These are phyloP conservation scores for Gentiana dahurica DNA, from an alignment of 257 asterid species.

Conservation along the genomic window DNA sequence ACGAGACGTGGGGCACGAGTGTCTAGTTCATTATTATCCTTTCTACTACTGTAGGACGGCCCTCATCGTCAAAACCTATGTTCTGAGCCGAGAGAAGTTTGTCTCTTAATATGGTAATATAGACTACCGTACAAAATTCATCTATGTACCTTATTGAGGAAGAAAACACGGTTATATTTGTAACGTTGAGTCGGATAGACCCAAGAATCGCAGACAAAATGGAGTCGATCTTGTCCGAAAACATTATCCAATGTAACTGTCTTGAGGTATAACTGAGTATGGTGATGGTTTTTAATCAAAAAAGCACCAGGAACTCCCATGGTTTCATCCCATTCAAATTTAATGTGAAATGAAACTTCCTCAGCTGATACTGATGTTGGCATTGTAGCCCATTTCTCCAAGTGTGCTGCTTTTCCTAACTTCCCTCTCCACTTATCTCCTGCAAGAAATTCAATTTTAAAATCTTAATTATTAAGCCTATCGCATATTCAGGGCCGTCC, in stretches of 20 bases:
- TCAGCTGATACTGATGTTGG: conserved; percentile 47
- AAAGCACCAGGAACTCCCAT: conserved; percentile 73
- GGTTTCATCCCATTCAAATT: conserved; percentile 63
- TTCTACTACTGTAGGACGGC: no score
- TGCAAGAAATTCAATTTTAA: conserved; percentile 5
- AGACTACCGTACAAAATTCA: no score
- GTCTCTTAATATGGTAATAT: no score
- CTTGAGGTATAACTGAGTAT: conserved; percentile 60
- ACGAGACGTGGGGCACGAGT: conserved; percentile 2
- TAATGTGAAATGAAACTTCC: conserved; percentile 30
- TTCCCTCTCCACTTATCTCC: conserved; percentile 47
- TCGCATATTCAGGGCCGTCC: no score
- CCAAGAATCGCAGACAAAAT: conserved; percentile 81
- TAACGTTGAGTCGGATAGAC: conserved; percentile 66
- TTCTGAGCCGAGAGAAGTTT: no score
- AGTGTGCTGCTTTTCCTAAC: conserved; percentile 48
- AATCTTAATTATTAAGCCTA: no score
- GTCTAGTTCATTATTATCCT: background rate
- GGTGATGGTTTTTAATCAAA: conserved; percentile 55
- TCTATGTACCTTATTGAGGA: conserved; percentile 52
- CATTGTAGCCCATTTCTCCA: conserved; percentile 60
- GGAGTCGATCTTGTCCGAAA: conserved; percentile 50
- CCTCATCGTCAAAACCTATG: no score
- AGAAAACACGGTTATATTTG: conserved; percentile 58
- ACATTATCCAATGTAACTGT: conserved; percentile 49